phyloP scores from a whole-genome alignment of 805 yeast genomes.

The Debaryomyces maramus region DNA sequence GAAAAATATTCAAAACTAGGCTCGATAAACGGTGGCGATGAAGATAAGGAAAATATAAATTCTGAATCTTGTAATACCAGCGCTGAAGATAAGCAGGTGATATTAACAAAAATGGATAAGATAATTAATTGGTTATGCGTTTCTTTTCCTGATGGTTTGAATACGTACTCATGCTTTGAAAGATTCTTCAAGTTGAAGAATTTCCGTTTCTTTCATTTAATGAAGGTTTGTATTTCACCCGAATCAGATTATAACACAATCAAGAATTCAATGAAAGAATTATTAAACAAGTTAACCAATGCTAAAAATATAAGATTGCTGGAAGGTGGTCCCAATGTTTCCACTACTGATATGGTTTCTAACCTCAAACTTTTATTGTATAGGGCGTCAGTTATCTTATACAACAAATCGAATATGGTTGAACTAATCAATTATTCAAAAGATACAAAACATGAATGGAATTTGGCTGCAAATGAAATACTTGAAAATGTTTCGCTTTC shows the following conservation, averaged over 20 bases:
- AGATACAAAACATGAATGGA: slow-evolving; percentile 28
- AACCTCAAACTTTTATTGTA: slow-evolving; percentile 59
- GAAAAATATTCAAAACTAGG: slow-evolving; percentile 36
- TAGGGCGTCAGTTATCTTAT: slow-evolving; percentile 59
- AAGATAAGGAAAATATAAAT: slow-evolving; percentile 19
- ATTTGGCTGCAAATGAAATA: slow-evolving; percentile 48
- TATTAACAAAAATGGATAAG: slow-evolving; percentile 45
- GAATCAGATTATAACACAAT: slow-evolving; percentile 63
- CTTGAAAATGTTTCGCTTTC: slow-evolving; percentile 58
- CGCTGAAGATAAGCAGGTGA: slow-evolving; percentile 19
- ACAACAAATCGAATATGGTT: slow-evolving; percentile 64
- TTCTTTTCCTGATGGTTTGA: slow-evolving; percentile 53
- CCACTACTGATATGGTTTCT: slow-evolving; percentile 50
- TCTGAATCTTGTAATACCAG: slow-evolving; percentile 19
- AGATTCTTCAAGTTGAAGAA: slow-evolving; percentile 57
- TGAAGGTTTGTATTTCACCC: slow-evolving; percentile 53
- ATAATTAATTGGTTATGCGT: slow-evolving; percentile 61
- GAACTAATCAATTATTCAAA: slow-evolving; percentile 50
- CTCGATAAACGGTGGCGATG: slow-evolving; percentile 6
- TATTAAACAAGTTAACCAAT: slow-evolving; percentile 55
- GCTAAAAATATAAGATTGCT: slow-evolving; percentile 45
- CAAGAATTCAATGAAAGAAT: slow-evolving; percentile 61
- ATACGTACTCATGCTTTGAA: slow-evolving; percentile 51
- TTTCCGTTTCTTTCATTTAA: slow-evolving; percentile 55
- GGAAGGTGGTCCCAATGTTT: slow-evolving; percentile 28